Percentiles rank a stretch among this genome's conserved stretches.
Evolutionary conservation across 75 land plant genomes (phyloP).

Genomic region (Cupressus sempervirens): DNA sequence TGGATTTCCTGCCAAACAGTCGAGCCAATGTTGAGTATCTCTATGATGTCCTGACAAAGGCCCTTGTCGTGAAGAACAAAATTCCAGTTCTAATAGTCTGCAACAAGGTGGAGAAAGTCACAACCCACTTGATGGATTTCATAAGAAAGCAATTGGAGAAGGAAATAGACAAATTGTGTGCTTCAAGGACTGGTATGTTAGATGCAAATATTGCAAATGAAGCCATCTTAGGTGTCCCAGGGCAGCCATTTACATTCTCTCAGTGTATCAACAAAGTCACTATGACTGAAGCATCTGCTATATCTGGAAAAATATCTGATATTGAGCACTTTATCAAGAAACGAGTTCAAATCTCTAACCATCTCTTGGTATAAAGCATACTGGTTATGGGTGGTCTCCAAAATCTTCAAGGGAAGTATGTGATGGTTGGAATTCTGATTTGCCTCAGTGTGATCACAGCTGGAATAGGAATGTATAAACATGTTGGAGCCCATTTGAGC

Average conservation of each 20-base stretch:
- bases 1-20: conserved; percentile 82
- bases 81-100: conserved; percentile 76
- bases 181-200: conserved; percentile 70
- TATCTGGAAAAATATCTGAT: conserved; percentile 58
- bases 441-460: too few relatives aligned
- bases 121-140: conserved; percentile 91
- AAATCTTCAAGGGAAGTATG: too few relatives aligned
- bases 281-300: conserved; percentile 72
- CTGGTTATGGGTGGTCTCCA: too few relatives aligned
- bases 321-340: conserved; percentile 84
- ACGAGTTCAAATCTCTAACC: too few relatives aligned
- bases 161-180: conserved; percentile 87
- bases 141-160: conserved; percentile 92
- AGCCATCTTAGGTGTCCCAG: conserved; percentile 57
- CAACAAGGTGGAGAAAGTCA: conserved; percentile 94
- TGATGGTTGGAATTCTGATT: too few relatives aligned
- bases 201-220: conserved; percentile 72
- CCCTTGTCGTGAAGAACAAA: conserved; percentile 75
- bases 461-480: too few relatives aligned
- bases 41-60: conserved; percentile 84
- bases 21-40: conserved; percentile 89
- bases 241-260: conserved; percentile 73
- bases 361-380: too few relatives aligned
- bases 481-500: too few relatives aligned
- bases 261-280: conserved; percentile 81